Conservation (phyloP, 768 basidiomycete species). For the Pisolithus sp. region DNA sequence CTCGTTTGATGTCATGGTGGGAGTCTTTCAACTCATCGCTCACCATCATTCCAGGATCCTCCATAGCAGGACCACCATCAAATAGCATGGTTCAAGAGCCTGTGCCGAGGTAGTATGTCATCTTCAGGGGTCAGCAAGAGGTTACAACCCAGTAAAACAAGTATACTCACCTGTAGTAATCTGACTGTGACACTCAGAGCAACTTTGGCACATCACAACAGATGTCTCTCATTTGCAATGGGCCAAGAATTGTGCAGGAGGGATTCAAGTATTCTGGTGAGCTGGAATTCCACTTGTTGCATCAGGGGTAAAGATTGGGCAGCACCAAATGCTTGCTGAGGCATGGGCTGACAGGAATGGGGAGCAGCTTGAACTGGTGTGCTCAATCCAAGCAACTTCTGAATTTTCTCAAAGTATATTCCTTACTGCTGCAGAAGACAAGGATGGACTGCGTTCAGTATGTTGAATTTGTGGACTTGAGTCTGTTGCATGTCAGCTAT, state of each 20-base stretch:
- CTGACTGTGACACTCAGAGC: conserved; percentile 94
- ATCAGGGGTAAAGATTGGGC: conserved; percentile 89
- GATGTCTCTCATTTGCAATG: conserved; percentile 88
- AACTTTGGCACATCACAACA: conserved; percentile 91
- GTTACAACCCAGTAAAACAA: neutral
- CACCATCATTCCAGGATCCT: conserved; percentile 98
- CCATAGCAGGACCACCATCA: conserved; percentile 90
- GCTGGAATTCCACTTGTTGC: conserved; percentile 89
- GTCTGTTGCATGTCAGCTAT: conserved; percentile 44
- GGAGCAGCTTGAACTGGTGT: too few relatives aligned
- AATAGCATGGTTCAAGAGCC: conserved; percentile 96
- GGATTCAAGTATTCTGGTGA: conserved; percentile 38
- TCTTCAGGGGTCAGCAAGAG: conserved; percentile 27
- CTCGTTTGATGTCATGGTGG: conserved; percentile 97
- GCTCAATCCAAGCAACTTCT: conserved; percentile 88
- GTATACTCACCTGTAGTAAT: conserved; percentile 63
- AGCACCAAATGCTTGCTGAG: conserved; percentile 75
- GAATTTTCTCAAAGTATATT: conserved; percentile 93
- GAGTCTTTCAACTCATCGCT: conserved; percentile 93
- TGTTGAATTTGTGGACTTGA: conserved; percentile 99
- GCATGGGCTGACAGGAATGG: conserved; percentile 77
- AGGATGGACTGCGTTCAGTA: conserved; percentile 92
- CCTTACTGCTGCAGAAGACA: conserved; percentile 97
- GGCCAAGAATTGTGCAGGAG: conserved; percentile 94
- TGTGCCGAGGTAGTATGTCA: conserved; percentile 92